Conservation (phyloP, 208 protist species). For the Crithidia sp. region DNA sequence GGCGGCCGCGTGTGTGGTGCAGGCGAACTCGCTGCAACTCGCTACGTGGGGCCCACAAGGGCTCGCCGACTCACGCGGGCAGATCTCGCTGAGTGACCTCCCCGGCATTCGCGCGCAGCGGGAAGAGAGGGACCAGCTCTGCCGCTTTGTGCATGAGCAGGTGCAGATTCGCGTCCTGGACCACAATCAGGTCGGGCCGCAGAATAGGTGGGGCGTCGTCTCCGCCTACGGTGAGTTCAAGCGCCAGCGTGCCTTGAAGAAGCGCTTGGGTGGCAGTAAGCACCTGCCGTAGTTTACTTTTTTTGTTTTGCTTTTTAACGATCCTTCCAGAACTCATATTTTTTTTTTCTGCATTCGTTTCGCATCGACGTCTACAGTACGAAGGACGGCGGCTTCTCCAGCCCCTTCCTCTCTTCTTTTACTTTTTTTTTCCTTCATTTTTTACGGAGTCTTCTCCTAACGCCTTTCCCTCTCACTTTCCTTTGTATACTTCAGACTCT, state of each 20-base stretch:
- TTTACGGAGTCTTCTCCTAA: not conserved
- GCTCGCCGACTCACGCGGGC: slow-evolving; percentile 25
- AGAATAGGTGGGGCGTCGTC: slow-evolving; percentile 16
- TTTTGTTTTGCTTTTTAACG: too few relatives aligned
- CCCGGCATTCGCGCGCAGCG: not conserved
- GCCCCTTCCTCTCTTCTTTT: slow-evolving; percentile 11
- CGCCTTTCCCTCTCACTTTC: slow-evolving; percentile 6
- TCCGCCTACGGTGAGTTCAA: slow-evolving; percentile 19
- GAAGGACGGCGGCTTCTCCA: too few relatives aligned
- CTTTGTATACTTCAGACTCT: slow-evolving; percentile 7
- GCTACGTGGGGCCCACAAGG: slow-evolving; percentile 28
- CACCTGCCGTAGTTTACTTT: not conserved
- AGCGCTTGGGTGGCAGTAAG: not conserved
- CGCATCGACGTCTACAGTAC: too few relatives aligned
- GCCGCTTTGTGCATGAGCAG: slow-evolving; percentile 16
- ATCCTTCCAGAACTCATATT: not conserved
- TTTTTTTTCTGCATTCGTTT: slow-evolving; percentile 4
- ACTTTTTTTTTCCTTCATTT: slow-evolving; percentile 8
- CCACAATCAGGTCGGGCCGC: slow-evolving; percentile 5
- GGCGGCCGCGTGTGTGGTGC: slow-evolving; percentile 31
- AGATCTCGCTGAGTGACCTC: slow-evolving; percentile 10
- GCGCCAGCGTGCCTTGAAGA: slow-evolving; percentile 1
- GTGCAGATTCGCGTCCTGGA: slow-evolving; percentile 10
- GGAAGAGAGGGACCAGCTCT: slow-evolving; percentile 1
- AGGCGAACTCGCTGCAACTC: slow-evolving; percentile 16